Evolutionary conservation across 768 basidiomycete genomes (phyloP).

Genomic region (Boletus pseudopeckii): DNA sequence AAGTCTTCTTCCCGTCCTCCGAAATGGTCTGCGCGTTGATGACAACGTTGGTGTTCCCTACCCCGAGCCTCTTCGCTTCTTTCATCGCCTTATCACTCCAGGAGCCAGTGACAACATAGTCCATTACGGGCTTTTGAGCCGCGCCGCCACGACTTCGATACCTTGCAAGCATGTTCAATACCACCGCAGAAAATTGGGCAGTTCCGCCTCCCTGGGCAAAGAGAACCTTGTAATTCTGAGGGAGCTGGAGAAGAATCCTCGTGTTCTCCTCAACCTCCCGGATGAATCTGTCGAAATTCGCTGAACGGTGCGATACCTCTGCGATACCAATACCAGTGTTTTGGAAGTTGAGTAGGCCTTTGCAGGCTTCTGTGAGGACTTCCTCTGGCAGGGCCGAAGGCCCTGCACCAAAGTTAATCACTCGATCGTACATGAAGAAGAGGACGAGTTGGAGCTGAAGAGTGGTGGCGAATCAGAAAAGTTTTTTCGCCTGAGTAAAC

Average conservation of each 20-base stretch:
- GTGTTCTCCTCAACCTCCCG: constrained; percentile 60
- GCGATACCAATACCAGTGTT: constrained; percentile 92
- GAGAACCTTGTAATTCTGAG: constrained; percentile 78
- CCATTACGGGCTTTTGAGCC: constrained; percentile 58
- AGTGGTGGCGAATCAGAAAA: neutral
- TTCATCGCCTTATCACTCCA: constrained; percentile 87
- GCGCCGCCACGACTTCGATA: constrained; percentile 69
- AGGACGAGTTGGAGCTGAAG: neutral
- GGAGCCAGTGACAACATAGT: constrained; percentile 90
- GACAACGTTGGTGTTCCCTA: constrained; percentile 61
- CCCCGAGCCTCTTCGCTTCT: constrained; percentile 72
- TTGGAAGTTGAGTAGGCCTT: constrained; percentile 86
- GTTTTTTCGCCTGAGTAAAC: neutral
- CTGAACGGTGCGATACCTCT: constrained; percentile 93
- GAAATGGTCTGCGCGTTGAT: constrained; percentile 65
- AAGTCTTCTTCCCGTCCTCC: constrained; percentile 57
- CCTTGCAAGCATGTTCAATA: constrained; percentile 86
- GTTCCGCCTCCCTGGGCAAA: constrained; percentile 96
- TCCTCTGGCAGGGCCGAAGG: constrained; percentile 89
- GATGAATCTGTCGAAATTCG: constrained; percentile 77
- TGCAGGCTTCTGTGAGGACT: constrained; percentile 78
- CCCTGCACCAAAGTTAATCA: constrained; percentile 91
- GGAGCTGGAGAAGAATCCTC: constrained; percentile 75
- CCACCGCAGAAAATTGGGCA: constrained; percentile 86
- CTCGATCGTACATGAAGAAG: constrained; percentile 37